Evolutionary conservation across 2,329 filamentous ascomycete species (phyloP).

Genomic region (Parastagonospora avenae): DNA sequence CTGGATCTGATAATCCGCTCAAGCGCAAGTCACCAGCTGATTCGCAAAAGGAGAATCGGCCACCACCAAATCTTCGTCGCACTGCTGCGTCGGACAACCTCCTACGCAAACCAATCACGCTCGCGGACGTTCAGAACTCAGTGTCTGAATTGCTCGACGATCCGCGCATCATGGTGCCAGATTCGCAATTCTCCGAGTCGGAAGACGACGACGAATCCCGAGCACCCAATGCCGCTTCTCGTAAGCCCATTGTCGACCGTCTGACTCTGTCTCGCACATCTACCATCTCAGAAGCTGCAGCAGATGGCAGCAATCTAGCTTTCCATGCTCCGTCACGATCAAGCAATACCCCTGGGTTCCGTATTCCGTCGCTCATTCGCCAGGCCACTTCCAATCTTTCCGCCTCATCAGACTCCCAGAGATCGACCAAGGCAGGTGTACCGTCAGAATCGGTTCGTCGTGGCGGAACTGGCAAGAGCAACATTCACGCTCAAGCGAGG

Average conservation of each 20-base stretch:
- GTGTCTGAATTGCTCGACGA: conserved; percentile 82
- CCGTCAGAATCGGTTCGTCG: conserved; percentile 46
- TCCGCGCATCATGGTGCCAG: conserved; percentile 59
- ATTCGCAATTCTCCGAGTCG: conserved; percentile 52
- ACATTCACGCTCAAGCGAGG: conserved; percentile 64
- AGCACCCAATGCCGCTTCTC: conserved; percentile 45
- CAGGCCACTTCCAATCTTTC: conserved; percentile 67
- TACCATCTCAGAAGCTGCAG: conserved; percentile 30
- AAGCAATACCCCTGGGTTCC: conserved; percentile 56
- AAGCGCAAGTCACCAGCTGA: conserved; percentile 50
- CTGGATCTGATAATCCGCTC: conserved; percentile 31
- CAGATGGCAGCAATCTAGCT: conserved; percentile 54
- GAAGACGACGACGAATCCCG: conserved; percentile 48
- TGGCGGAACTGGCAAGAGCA: conserved; percentile 63
- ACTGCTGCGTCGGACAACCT: conserved; percentile 60
- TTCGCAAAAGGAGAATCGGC: conserved; percentile 50
- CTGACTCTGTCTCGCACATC: conserved; percentile 68
- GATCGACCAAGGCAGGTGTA: conserved; percentile 38
- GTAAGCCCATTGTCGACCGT: conserved; percentile 69
- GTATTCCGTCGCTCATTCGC: conserved; percentile 72
- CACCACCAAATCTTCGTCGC: conserved; percentile 66
- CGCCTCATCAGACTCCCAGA: conserved; percentile 28
- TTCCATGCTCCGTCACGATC: conserved; percentile 57
- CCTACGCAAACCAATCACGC: conserved; percentile 69
- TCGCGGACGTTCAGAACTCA: conserved; percentile 82